Base-by-base conservation (phyloP, 2,329 filamentous ascomycete genomes). In the Exophiala aquamarina region DNA sequence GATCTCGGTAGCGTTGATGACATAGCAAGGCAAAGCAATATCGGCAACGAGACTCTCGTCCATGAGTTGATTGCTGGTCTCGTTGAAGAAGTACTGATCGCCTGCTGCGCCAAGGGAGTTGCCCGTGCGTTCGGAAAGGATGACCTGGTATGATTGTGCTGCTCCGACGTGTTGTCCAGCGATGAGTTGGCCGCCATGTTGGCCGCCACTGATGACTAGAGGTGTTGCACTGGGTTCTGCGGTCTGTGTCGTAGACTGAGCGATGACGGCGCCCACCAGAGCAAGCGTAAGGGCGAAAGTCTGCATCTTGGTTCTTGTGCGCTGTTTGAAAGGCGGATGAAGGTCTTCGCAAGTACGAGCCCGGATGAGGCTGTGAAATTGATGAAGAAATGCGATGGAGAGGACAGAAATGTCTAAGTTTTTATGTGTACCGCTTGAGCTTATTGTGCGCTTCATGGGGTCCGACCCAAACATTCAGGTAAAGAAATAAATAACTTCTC, bases 81-180 rank as follows among this genome's bases (percentile, higher is more conserved):
- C 3, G 40, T 43, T 43, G 40, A 20, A 43, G 13, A 18, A 34
- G 28, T 23, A 33, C 14, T 14, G 5, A 18, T 43, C 40, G 21
- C 23, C 14, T 9, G 15, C 29, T 3, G 26, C 14, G 6, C 14
- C 6, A 6, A 31, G 5, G 17, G 10, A 13, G 9, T 18, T 19
- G 28, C 14, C 40, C 3, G 10, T 17, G 21, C 14, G 37, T 18
- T 20, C 5, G 28, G 40, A 34, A 8, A 43, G 26, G 2, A 31
- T 31, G 15, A 43, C 40, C 32, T 43, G 40, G 40, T 34, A 43
- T 3, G 28, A 20, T 18, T 43, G 40, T 7, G 40, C 40, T 20
- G 40, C 40, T 4, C 40, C 40, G n/a, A 43, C 40, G 29, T 43
- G 40, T 8, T 7, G 10, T 11, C 40, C 40, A 3, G 29, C 28